phyloP scores from a whole-genome alignment of 441 rosid species.

The Aquilaria agallochum region DNA sequence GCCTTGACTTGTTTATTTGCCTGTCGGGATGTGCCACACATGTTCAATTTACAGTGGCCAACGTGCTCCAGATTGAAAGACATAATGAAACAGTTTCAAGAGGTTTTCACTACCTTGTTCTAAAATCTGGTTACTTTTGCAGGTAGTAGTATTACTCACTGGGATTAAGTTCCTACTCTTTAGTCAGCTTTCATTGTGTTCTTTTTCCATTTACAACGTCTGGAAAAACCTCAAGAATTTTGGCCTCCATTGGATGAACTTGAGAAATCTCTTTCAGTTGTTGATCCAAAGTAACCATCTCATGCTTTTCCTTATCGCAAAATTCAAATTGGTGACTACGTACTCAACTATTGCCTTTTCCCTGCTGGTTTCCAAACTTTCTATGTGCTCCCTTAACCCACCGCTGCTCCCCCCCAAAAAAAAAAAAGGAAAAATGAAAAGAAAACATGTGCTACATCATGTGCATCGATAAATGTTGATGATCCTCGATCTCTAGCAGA shows the following conservation, averaged over 20 bases:
- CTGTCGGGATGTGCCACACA: slow-evolving; percentile 54
- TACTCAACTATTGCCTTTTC: slow-evolving; percentile 4
- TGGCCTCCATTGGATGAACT: slow-evolving; percentile 75
- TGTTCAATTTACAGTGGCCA: slow-evolving; percentile 57
- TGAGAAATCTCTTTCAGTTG: slow-evolving; percentile 54
- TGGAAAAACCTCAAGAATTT: slow-evolving; percentile 60
- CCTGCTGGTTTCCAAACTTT: slow-evolving; percentile 5
- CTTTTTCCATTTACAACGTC: slow-evolving; percentile 35
- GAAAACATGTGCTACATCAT: slow-evolving; percentile 55
- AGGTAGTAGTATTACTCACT: neutral
- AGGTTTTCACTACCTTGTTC: slow-evolving; percentile 27
- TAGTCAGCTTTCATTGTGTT: slow-evolving; percentile 8
- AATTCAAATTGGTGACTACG: slow-evolving; percentile 46
- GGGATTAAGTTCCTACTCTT: slow-evolving; percentile 8
- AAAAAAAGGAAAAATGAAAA: slow-evolving; percentile 2
- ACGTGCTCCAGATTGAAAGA: slow-evolving; percentile 56
- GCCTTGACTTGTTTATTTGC: slow-evolving; percentile 10
- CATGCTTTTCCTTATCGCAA: slow-evolving; percentile 40
- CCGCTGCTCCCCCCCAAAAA: too few relatives aligned
- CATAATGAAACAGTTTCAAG: slow-evolving; percentile 52
- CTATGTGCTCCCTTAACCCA: slow-evolving; percentile 14
- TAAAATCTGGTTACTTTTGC: slow-evolving; percentile 5
- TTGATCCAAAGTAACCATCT: slow-evolving; percentile 39
- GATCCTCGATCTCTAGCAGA: slow-evolving; percentile 67
- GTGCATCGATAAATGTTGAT: slow-evolving; percentile 28